Evolutionary conservation across 1,284 basidiomycete species (phyloP).

Genomic region (Ceratobasidium sp.): DNA sequence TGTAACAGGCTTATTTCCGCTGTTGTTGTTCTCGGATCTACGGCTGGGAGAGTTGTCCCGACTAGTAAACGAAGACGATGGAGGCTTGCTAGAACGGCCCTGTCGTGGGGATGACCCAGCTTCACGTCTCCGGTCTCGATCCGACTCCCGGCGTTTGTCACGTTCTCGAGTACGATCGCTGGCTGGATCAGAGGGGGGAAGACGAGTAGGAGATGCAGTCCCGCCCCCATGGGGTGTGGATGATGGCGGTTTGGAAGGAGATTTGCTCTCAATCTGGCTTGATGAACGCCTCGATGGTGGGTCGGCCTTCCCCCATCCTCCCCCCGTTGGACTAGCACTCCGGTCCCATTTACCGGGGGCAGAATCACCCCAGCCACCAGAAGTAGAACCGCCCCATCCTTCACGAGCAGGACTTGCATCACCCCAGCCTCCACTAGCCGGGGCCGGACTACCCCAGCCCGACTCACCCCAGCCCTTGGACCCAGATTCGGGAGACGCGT

Average conservation of each 20-base stretch:
- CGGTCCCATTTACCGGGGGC: background rate
- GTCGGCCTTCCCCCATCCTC: conserved; percentile 15
- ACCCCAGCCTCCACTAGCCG: too few relatives aligned
- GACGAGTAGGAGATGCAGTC: background rate
- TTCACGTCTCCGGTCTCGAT: conserved; percentile 3
- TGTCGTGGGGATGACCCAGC: background rate
- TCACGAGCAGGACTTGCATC: background rate
- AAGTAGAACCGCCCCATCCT: background rate
- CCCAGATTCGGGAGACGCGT: background rate
- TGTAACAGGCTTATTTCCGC: background rate
- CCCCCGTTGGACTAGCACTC: background rate
- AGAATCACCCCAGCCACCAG: conserved; percentile 10
- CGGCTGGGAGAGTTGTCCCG: background rate
- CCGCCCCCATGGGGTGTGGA: background rate
- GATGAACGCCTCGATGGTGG: conserved; percentile 6
- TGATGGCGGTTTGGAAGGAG: background rate
- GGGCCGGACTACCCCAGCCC: background rate
- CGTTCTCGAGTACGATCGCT: conserved; percentile 9
- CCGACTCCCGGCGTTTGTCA: background rate
- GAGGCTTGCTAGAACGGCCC: background rate
- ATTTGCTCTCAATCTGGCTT: conserved; percentile 2
- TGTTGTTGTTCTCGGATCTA: background rate
- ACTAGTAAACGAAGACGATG: background rate
- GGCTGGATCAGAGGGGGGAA: background rate
- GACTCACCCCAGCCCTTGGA: background rate